Evolutionary conservation across 495 filamentous ascomycete genomes (phyloP).

Genomic region (Symbiotaphrina buchneri): DNA sequence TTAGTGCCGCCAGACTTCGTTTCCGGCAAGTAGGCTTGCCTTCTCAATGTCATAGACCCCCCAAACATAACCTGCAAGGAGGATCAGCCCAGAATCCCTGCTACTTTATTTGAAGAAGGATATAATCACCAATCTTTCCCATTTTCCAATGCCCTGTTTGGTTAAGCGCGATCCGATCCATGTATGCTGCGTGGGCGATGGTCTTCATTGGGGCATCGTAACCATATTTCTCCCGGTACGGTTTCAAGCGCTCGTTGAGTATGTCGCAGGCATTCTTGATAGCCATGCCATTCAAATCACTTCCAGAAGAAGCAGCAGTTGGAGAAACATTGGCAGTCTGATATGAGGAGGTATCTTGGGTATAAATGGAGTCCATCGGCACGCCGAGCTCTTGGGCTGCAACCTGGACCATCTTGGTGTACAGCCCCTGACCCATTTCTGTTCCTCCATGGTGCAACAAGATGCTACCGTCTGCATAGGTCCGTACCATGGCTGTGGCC

Average conservation of each 20-base stretch:
- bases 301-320: conserved; percentile 18
- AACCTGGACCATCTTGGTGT: conserved; percentile 20
- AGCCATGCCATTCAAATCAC: conserved; percentile 20
- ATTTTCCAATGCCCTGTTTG: no score
- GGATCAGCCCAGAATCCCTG: no score
- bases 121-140: no score
- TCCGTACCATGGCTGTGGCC: conserved; percentile 16
- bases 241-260: conserved; percentile 14
- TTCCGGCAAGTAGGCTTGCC: no score
- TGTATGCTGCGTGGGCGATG: conserved; percentile 15
- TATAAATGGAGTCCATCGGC: conserved; percentile 21
- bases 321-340: conserved; percentile 19
- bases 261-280: conserved; percentile 16
- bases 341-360: conserved; percentile 19
- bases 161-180: conserved; percentile 15
- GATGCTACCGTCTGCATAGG: conserved; percentile 17
- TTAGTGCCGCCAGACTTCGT: no score
- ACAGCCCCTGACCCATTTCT: conserved; percentile 18
- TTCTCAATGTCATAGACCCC: conserved; percentile 14
- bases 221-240: conserved; percentile 13
- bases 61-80: no score
- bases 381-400: conserved; percentile 17
- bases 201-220: conserved; percentile 12
- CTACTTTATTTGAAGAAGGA: no score
- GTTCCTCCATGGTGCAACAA: conserved; percentile 18